Conservation (phyloP, 148 eudicot species). For the Salicornia ramosissima region DNA sequence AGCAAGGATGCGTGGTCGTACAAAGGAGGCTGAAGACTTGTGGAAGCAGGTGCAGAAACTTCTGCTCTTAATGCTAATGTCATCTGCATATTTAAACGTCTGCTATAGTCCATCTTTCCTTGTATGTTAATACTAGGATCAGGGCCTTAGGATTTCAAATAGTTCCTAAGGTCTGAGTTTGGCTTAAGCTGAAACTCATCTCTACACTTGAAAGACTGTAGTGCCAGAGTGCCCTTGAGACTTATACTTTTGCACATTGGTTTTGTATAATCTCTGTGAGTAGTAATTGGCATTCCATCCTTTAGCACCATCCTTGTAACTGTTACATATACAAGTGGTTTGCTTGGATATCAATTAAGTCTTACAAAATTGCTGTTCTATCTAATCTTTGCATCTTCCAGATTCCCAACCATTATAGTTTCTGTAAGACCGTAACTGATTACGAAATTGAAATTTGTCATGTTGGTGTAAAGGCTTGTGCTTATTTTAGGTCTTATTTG, state of each 20-base stretch:
- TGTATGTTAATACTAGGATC: background rate
- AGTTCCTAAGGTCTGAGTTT: background rate
- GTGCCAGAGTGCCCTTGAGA: background rate
- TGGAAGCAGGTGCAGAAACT: slow-evolving; percentile 74
- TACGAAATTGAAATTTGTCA: background rate
- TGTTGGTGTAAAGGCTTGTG: background rate
- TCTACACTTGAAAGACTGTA: background rate
- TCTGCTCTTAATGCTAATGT: background rate
- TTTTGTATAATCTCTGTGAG: background rate
- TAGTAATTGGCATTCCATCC: background rate
- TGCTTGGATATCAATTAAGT: background rate
- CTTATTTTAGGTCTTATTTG: background rate
- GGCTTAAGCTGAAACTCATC: background rate
- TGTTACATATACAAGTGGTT: background rate
- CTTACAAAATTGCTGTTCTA: background rate
- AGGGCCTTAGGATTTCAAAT: background rate
- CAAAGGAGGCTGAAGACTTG: slow-evolving; percentile 93
- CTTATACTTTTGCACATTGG: background rate
- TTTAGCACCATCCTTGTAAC: background rate
- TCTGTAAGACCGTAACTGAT: background rate
- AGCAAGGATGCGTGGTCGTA: slow-evolving; percentile 95
- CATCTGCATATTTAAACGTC: background rate
- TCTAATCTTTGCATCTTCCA: background rate
- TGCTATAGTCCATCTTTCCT: background rate
- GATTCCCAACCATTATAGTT: background rate